phyloP scores from a whole-genome alignment of 495 filamentous ascomycete species.

The Wilcoxina mikolae region DNA sequence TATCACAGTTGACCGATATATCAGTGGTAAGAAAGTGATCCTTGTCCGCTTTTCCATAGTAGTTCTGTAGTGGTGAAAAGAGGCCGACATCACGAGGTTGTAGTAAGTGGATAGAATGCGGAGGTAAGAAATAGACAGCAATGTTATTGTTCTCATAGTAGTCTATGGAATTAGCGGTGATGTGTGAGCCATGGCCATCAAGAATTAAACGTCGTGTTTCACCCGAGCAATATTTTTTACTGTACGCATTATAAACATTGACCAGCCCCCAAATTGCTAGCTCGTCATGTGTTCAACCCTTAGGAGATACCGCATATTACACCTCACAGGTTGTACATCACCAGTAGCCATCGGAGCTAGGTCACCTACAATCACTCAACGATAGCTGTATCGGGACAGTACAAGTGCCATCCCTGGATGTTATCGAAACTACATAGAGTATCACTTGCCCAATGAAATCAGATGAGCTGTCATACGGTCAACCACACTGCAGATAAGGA shows the following conservation, averaged over 20 bases:
- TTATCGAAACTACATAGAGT: no score
- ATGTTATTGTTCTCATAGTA: constrained; percentile 9
- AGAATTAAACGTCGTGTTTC: constrained; percentile 6
- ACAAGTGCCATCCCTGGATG: no score
- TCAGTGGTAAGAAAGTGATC: constrained; percentile 1
- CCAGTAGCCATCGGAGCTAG: no score
- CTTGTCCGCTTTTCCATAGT: constrained; percentile 7
- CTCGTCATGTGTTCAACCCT: constrained; percentile 4
- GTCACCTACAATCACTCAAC: no score
- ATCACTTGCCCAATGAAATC: no score
- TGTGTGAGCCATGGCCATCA: constrained; percentile 9
- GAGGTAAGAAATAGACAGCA: background rate
- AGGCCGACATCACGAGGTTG: no score
- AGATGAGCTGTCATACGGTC: no score
- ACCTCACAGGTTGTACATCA: no score
- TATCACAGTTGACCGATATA: background rate
- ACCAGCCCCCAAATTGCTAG: constrained; percentile 4
- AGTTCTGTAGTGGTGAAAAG: background rate
- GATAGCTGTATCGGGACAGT: no score
- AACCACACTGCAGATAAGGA: no score
- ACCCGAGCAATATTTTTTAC: background rate
- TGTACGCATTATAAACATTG: constrained; percentile 5
- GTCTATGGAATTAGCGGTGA: constrained; percentile 4
- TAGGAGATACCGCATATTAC: background rate
- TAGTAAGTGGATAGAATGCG: constrained; percentile 3